Base-by-base conservation (phyloP, 768 basidiomycete genomes). In the Pleurotus giganteus region DNA sequence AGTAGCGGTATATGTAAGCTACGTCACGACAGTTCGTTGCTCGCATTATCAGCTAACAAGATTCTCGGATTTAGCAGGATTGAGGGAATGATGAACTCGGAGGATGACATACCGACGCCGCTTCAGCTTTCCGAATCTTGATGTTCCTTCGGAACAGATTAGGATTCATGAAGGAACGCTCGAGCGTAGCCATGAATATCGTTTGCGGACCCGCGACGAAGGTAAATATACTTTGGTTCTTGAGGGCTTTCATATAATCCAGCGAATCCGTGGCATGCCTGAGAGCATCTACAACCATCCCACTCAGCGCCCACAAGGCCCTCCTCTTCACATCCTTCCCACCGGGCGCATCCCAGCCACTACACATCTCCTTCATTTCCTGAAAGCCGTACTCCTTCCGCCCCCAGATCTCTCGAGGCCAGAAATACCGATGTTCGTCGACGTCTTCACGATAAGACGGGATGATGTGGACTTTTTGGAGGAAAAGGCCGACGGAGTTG, bases 391-490 rank as follows among this genome's bases (percentile, higher is more conserved):
- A 88, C 53, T 67, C 65, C 31, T 67, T 55, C 54, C 76, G 76
- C 4, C 78, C 84, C 93, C 93, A 98, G 42, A 99, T 92, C 68
- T 94, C 94, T 36, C 78, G 80, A 0, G 96, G 96, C 95, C 97
- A 99, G 78, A 98, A 98, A 65, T 81, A 89, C 41, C 96, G 83
- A 7, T 78, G 75, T 21, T 95, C 80, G 39, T 95, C 88, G 12
- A 84, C 78, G 68, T 99, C 96, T 69, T 98, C 96, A 42, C 89
- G 84, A 73, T 84, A 91, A 70, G 98, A 96, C 55, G 96, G 91
- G 52, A 93, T 91, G 70, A 98, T 97, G 69, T 99, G 98, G 26
- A 94, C 97, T 74, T 99, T 99, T 70, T 99, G 96, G 8, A 99
- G 82, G 43, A 98, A 75, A 26, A 94, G 79, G 15, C 96, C 96